phyloP scores from a whole-genome alignment of 2,329 filamentous ascomycete genomes.

The Penicillium concentricum region DNA sequence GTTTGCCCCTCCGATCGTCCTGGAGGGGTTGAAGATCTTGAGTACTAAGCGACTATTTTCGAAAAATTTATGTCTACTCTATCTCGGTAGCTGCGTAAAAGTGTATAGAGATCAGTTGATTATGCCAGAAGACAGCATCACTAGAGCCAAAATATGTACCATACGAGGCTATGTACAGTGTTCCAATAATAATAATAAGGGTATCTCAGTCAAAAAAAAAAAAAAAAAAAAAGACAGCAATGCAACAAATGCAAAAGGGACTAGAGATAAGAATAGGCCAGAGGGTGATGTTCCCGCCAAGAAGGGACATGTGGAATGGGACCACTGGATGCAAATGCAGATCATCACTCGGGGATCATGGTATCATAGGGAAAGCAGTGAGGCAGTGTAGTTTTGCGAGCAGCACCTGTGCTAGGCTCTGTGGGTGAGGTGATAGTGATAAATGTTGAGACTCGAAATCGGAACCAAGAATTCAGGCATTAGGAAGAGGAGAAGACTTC shows the following conservation, averaged over 20 bases:
- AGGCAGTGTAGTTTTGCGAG: not conserved
- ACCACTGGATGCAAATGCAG: constrained; percentile 4
- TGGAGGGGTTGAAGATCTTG: too few relatives aligned
- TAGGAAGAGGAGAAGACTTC: constrained; percentile 7
- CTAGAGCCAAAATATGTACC: not conserved
- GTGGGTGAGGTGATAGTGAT: not conserved
- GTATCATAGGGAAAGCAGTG: constrained; percentile 8
- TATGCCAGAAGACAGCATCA: not conserved
- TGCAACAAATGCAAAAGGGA: constrained; percentile 1
- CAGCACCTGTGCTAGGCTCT: constrained; percentile 6
- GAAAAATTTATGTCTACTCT: not conserved
- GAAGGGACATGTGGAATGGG: not conserved
- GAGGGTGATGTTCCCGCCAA: not conserved
- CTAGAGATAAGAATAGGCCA: constrained; percentile 1
- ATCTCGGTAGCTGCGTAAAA: not conserved
- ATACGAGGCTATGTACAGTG: not conserved
- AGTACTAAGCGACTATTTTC: not conserved
- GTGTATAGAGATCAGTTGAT: not conserved
- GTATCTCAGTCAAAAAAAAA: constrained; percentile 5
- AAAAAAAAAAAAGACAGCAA: not conserved
- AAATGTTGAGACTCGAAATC: not conserved
- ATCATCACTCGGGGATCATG: constrained; percentile 6
- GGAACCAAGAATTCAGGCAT: not conserved
- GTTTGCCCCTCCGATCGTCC: not conserved
- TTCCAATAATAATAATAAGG: constrained; percentile 1